Percentiles rank a stretch among this genome's conserved stretches.
phyloP scores from a whole-genome alignment of 495 filamentous ascomycete species.

The Rhypophila decipiens region DNA sequence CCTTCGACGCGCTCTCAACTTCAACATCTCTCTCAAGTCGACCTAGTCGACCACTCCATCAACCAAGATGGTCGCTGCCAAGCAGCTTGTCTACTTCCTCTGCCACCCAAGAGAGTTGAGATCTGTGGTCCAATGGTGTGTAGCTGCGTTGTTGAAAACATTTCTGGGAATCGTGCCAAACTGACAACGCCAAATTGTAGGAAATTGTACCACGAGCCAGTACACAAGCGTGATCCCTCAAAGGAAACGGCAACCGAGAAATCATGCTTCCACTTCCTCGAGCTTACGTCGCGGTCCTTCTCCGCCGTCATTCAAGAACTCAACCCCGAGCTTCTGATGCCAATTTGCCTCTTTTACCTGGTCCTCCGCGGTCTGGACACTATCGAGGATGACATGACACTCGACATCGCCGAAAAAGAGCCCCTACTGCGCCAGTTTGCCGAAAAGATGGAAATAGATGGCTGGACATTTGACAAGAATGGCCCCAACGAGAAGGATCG shows the following conservation, averaged over 20 bases:
- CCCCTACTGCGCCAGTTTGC: slow-evolving; percentile 79
- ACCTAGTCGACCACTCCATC: not conserved
- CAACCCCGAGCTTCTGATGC: slow-evolving; percentile 85
- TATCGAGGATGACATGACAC: slow-evolving; percentile 97
- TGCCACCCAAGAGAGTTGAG: slow-evolving; percentile 75
- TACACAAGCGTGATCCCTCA: slow-evolving; percentile 70
- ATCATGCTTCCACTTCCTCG: slow-evolving; percentile 78
- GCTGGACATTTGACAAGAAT: slow-evolving; percentile 83
- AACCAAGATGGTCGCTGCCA: slow-evolving; percentile 36
- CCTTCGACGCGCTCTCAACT: not conserved
- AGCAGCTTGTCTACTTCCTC: slow-evolving; percentile 63
- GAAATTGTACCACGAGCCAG: slow-evolving; percentile 94
- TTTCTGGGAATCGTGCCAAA: no score
- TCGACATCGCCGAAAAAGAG: slow-evolving; percentile 73
- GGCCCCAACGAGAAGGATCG: slow-evolving; percentile 92
- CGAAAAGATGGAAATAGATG: slow-evolving; percentile 67
- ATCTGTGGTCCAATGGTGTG: slow-evolving; percentile 87
- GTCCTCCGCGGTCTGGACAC: slow-evolving; percentile 87
- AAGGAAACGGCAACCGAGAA: slow-evolving; percentile 69
- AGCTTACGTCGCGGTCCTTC: slow-evolving; percentile 89
- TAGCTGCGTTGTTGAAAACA: not conserved
- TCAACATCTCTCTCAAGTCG: not conserved
- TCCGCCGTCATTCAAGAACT: slow-evolving; percentile 90
- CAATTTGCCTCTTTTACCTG: slow-evolving; percentile 90
- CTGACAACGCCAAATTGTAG: slow-evolving; percentile 42